Base-by-base conservation (phyloP, 2,329 filamentous ascomycete genomes). In the Penicillium sp. region DNA sequence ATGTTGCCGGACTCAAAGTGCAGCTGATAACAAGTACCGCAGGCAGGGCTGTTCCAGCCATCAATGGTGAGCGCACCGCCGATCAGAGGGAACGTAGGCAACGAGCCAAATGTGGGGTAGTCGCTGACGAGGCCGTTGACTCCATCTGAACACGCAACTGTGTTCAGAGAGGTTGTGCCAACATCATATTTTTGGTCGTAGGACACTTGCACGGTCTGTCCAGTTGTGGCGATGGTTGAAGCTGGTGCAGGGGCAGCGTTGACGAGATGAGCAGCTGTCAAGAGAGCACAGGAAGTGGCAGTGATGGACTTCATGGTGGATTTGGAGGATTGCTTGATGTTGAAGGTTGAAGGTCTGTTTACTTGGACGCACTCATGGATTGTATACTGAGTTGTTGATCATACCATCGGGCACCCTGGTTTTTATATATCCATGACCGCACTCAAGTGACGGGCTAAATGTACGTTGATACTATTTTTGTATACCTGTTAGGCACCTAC, bases 101-200 rank as follows among this genome's bases (percentile, higher is more conserved):
- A 66, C 9, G 69, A 63, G 53, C 74, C 77, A 57, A 81, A 79
- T 5, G 75, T 80, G 2, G 47, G 62, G 59, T 68, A 76, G 48
- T 70, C 65, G 9, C 21, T 53, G 11, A 68, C 48, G 19, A 77
- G 68, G 22, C 74, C 75, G 54, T 75, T 68, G 31, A 35, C 22
- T 7, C 75, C 75, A 53, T 76, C 63, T 11, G 73, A 76, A 64
- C 75, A 77, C 48, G 70, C 29, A 45, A 91, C 81, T 5, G 68
- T 72, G 33, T 75, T 79, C 53, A 93, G 72, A 45, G 83, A 79
- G 56, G 85, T 82, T 58, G 63, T 63, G 46, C 71, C 71, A 61
- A 87, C 77, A 69, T 93, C 90, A 77, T 90, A 95, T 69, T 82
- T 85, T 21, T 77, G 75, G 76, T 93, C 90, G 75, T 87, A 93